Evolutionary conservation across 176 grass and related monocot species (phyloP).

Genomic region (Oryza longistaminata): DNA sequence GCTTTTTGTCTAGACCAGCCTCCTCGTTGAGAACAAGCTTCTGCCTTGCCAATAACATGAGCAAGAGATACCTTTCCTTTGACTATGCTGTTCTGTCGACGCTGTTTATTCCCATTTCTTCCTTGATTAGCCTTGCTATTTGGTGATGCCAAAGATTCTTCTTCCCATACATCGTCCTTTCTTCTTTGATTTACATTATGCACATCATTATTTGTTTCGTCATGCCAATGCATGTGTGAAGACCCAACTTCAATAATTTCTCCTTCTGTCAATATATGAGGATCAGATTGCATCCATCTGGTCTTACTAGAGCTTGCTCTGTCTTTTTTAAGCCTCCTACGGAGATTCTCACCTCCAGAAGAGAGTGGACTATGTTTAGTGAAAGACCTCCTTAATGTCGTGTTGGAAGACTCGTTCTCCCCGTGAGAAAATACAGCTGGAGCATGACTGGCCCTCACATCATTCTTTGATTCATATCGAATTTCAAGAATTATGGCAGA

Average conservation of each 20-base stretch:
- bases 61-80: conserved; percentile 79
- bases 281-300: conserved; percentile 68
- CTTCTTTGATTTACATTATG: conserved; percentile 42
- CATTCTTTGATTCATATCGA: conserved; percentile 66
- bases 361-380: conserved; percentile 58
- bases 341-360: conserved; percentile 61
- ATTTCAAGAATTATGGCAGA: conserved; percentile 92
- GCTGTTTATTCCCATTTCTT: conserved; percentile 52
- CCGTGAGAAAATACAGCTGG: conserved; percentile 37
- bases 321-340: conserved; percentile 50
- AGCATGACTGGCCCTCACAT: conserved; percentile 28
- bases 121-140: conserved; percentile 39
- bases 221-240: conserved; percentile 45
- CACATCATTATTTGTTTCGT: conserved; percentile 39
- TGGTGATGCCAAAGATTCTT: conserved; percentile 54
- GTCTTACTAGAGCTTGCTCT: conserved; percentile 53
- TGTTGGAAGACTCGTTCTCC: conserved; percentile 48
- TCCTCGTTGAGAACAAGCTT: conserved; percentile 65
- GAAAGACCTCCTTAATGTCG: conserved; percentile 49
- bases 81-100: conserved; percentile 62
- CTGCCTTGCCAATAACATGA: conserved; percentile 76
- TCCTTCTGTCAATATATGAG: conserved; percentile 91
- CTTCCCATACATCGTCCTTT: conserved; percentile 37
- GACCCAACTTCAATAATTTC: conserved; percentile 80
- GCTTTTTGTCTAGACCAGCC: conserved; percentile 82